These are phyloP conservation scores for Ochetophila trinervis DNA, from an alignment of 306 rosid genomes.

Conservation along the genomic window DNA sequence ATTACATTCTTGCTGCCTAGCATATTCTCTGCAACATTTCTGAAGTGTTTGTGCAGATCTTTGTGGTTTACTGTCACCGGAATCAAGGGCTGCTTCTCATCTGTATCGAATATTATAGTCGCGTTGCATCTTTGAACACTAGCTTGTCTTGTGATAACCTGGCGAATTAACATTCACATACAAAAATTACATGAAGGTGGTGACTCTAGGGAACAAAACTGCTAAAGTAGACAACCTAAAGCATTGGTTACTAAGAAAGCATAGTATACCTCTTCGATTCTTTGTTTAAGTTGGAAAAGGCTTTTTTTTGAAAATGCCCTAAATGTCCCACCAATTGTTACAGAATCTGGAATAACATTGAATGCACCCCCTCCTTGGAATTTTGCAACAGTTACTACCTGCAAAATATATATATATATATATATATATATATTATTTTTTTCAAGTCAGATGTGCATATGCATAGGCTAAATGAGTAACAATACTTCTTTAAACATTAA, in stretches of 20 bases:
- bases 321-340: conserved; percentile 85
- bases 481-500: too few species aligned
- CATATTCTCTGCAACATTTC: conserved; percentile 28
- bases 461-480: too few species aligned
- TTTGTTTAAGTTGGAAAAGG: conserved; percentile 41
- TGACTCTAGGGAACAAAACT: neutral
- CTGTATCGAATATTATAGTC: conserved; percentile 28
- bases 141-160: conserved; percentile 49
- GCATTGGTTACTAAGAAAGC: neutral
- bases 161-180: neutral
- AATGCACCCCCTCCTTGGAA: conserved; percentile 81
- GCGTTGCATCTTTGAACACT: conserved; percentile 53
- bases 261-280: conserved; percentile 66
- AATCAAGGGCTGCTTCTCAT: conserved; percentile 22
- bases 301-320: conserved; percentile 63
- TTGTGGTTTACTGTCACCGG: conserved; percentile 35
- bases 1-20: conserved; percentile 25
- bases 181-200: neutral
- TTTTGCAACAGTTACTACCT: conserved; percentile 73
- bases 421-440: neutral
- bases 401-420: too few species aligned
- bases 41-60: conserved; percentile 33
- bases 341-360: conserved; percentile 89
- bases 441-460: neutral
- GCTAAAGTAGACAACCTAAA: neutral